Percentiles rank a stretch among this genome's conserved stretches.
Conservation (phyloP, 2,329 filamentous ascomycete genomes). For the Sporothrix protearum region DNA sequence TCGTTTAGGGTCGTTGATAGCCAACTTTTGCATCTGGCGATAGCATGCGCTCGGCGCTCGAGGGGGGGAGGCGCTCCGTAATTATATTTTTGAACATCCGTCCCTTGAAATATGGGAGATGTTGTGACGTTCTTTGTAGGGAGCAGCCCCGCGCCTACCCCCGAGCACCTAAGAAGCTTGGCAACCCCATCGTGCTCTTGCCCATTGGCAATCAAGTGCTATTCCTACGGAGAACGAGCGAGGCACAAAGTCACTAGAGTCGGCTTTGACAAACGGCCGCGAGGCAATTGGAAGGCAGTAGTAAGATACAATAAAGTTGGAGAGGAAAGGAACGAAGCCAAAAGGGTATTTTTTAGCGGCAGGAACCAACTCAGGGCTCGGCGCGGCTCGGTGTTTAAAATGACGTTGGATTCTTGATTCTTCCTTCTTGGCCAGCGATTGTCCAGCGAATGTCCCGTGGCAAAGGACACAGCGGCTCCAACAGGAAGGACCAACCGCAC, state of each 20-base stretch:
- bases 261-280: background rate
- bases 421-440: background rate
- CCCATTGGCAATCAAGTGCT: background rate
- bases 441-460: background rate
- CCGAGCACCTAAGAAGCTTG: background rate
- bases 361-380: conserved; percentile 2
- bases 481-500: background rate
- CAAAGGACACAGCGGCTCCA: background rate
- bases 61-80: background rate
- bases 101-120: background rate
- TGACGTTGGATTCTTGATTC: background rate
- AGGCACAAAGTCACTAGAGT: background rate
- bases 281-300: conserved; percentile 15
- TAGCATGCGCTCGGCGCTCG: background rate
- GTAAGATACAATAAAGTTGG: background rate
- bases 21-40: background rate
- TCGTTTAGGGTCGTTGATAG: background rate
- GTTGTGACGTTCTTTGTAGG: conserved; percentile 2
- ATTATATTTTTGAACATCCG: background rate
- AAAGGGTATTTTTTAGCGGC: background rate
- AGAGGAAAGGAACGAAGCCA: background rate
- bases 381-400: conserved; percentile 19
- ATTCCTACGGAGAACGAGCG: background rate
- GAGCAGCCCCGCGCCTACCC: background rate
- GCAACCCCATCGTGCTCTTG: background rate